A percentile compares a stretch with the other conserved stretches of the same genome.
These are phyloP conservation scores for Phytophthora pseudosyringae DNA, from an alignment of 352 stramenopile genomes.

Conservation along the genomic window DNA sequence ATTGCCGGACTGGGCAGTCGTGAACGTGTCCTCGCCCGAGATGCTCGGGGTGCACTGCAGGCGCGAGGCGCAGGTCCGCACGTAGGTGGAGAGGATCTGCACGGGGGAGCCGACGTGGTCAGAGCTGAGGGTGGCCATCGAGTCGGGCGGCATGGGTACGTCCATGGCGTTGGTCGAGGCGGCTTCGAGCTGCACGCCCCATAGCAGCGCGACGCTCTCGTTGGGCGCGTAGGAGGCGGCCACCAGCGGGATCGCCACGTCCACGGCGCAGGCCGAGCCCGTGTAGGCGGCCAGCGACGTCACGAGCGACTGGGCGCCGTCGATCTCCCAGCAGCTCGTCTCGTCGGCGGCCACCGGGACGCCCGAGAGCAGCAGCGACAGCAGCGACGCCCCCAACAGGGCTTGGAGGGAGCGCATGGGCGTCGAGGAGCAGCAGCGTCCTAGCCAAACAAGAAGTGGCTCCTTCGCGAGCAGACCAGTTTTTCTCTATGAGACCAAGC, in stretches of 20 bases:
- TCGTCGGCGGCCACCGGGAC: conserved; percentile 3
- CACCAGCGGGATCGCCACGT: conserved; percentile 42
- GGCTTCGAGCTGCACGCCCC: conserved; percentile 40
- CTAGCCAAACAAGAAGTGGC: conserved; percentile 25
- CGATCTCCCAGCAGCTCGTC: conserved; percentile 50
- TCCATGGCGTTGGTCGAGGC: conserved; percentile 49
- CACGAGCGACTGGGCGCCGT: conserved; percentile 24
- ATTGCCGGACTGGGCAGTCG: conserved; percentile 45
- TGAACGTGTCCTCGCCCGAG: conserved; percentile 22
- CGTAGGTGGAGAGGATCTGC: conserved; percentile 59
- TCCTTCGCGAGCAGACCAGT: conserved; percentile 13
- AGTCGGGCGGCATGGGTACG: conserved; percentile 49
- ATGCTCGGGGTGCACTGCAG: conserved; percentile 46
- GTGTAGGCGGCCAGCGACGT: conserved; percentile 31
- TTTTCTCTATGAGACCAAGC: conserved; percentile 23
- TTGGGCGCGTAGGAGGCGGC: conserved; percentile 42
- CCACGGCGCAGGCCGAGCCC: conserved; percentile 37
- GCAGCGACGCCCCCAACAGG: neutral
- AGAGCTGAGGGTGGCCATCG: conserved; percentile 34
- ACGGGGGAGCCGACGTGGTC: conserved; percentile 36
- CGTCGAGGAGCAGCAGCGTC: neutral
- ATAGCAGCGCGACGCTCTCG: conserved; percentile 54
- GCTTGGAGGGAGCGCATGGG: conserved; percentile 24
- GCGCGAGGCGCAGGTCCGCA: conserved; percentile 44
- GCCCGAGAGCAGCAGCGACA: conserved; percentile 12